Evolutionary conservation across 768 basidiomycete genomes (phyloP).

Genomic region (Lactarius evosmus): DNA sequence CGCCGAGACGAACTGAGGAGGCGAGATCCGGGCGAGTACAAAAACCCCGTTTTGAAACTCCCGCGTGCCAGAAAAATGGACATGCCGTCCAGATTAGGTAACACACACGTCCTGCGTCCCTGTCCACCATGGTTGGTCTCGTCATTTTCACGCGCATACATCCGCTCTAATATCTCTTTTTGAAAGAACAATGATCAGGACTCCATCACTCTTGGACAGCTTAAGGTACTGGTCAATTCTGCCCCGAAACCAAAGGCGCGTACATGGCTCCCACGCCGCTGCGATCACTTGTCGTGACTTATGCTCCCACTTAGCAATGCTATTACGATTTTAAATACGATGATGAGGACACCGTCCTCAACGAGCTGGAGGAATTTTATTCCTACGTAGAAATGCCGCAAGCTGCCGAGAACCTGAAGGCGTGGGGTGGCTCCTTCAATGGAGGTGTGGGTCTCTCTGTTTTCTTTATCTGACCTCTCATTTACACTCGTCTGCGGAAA

Average conservation of each 20-base stretch:
- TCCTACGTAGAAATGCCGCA: constrained; percentile 95
- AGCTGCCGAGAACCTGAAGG: constrained; percentile 79
- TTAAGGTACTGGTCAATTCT: constrained; percentile 66
- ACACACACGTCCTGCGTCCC: background rate
- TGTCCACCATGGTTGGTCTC: constrained; percentile 15
- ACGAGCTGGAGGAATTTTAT: constrained; percentile 97
- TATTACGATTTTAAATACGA: constrained; percentile 92
- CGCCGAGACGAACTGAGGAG: constrained; percentile 25
- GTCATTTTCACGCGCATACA: background rate
- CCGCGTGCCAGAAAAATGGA: constrained; percentile 13
- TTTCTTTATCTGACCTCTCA: constrained; percentile 10
- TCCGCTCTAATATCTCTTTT: background rate
- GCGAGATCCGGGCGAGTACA: constrained; percentile 30
- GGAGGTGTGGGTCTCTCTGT: constrained; percentile 50
- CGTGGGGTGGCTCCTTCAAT: constrained; percentile 81
- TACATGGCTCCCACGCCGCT: constrained; percentile 11
- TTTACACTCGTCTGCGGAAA: constrained; percentile 33
- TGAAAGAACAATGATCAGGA: constrained; percentile 43
- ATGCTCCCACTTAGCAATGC: constrained; percentile 56
- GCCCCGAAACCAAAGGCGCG: constrained; percentile 74
- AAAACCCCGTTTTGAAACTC: constrained; percentile 22
- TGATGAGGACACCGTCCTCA: constrained; percentile 93
- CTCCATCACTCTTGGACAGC: constrained; percentile 78
- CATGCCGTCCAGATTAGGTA: constrained; percentile 14
- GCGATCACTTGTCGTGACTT: constrained; percentile 3